A percentile compares a stretch with the other conserved stretches of the same genome.
phyloP scores from a whole-genome alignment of 352 stramenopile genomes.

The Globisporangium cederbergense region DNA sequence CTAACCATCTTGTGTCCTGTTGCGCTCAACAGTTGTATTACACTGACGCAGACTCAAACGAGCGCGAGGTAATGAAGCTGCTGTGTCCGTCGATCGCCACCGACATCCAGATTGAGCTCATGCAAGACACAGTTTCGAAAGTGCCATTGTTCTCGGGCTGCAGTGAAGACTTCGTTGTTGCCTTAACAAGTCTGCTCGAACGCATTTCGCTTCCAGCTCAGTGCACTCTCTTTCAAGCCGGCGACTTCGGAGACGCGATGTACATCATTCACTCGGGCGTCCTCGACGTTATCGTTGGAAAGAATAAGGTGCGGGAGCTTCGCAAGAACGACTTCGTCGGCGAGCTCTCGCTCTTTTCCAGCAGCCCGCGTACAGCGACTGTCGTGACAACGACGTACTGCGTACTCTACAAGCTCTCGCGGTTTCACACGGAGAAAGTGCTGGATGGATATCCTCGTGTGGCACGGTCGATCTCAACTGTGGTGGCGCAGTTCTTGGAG shows the following conservation, averaged over 20 bases:
- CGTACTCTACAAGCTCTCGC: slow-evolving; percentile 65
- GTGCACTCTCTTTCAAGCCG: slow-evolving; percentile 46
- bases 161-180: slow-evolving; percentile 49
- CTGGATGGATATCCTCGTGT: slow-evolving; percentile 51
- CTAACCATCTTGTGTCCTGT: slow-evolving; percentile 6
- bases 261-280: slow-evolving; percentile 77
- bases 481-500: slow-evolving; percentile 21
- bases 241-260: slow-evolving; percentile 66
- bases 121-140: slow-evolving; percentile 41
- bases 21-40: slow-evolving; percentile 42
- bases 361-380: slow-evolving; percentile 44
- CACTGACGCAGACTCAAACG: slow-evolving; percentile 66
- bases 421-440: slow-evolving; percentile 55
- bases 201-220: slow-evolving; percentile 57
- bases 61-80: slow-evolving; percentile 63
- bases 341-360: slow-evolving; percentile 69
- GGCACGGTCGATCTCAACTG: slow-evolving; percentile 24
- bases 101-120: slow-evolving; percentile 69
- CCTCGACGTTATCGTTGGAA: slow-evolving; percentile 51
- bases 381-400: slow-evolving; percentile 63
- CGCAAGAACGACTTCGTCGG: slow-evolving; percentile 70
- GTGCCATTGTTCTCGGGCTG: slow-evolving; percentile 65
- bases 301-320: slow-evolving; percentile 61
- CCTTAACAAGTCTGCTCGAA: slow-evolving; percentile 64
- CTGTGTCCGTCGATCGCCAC: slow-evolving; percentile 72